Conservation (phyloP, 2,329 filamentous ascomycete genomes). For the Myriosclerotinia scirpicola region DNA sequence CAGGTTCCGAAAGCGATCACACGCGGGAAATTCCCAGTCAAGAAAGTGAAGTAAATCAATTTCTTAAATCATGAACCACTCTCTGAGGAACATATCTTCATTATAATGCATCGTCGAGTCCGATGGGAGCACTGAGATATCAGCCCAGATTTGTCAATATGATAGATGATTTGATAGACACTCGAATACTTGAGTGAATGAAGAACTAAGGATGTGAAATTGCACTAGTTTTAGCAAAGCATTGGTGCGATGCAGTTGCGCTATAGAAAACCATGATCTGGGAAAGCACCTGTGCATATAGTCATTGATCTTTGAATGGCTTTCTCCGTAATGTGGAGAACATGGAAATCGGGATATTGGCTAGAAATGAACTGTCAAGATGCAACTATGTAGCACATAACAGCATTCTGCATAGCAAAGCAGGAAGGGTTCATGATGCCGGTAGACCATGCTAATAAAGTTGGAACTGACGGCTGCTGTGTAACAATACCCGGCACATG, state of each 20-base stretch:
- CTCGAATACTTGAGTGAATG: neutral
- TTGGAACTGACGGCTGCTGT: neutral
- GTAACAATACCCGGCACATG: neutral
- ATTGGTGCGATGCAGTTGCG: neutral
- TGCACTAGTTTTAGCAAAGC: neutral
- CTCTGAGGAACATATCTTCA: constrained; percentile 9
- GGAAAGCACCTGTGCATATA: neutral
- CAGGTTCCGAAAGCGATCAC: neutral
- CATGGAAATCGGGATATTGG: neutral
- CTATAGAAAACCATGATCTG: neutral
- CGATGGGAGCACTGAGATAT: neutral
- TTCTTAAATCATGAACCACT: neutral
- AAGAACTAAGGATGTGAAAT: neutral
- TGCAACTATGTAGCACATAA: neutral
- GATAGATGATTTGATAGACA: constrained; percentile 4
- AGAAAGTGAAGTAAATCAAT: neutral
- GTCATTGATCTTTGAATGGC: neutral
- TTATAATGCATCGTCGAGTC: constrained; percentile 6
- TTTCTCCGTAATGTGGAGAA: neutral
- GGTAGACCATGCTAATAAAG: neutral
- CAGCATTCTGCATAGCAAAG: neutral
- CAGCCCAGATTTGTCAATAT: neutral
- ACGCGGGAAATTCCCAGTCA: neutral
- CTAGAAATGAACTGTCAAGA: neutral
- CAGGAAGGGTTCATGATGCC: neutral